Conservation (phyloP, 352 stramenopile genomes). For the Globisporangium sylvaticum region DNA sequence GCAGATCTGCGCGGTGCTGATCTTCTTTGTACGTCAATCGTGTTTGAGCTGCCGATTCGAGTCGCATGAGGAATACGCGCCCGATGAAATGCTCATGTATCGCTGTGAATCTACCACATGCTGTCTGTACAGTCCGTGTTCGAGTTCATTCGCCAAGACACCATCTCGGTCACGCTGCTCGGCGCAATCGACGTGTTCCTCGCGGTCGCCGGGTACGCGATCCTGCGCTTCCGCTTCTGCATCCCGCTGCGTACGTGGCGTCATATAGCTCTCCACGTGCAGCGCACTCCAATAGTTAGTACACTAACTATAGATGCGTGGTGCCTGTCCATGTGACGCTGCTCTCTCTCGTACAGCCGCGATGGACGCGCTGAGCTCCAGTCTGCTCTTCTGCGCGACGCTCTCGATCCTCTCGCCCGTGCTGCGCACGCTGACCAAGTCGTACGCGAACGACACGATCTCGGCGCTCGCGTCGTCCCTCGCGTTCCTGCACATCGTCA, state of each 20-base stretch:
- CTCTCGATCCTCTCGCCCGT: conserved; percentile 87
- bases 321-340: conserved; percentile 4
- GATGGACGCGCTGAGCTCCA: conserved; percentile 55
- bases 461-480: conserved; percentile 79
- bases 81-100: background rate
- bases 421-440: conserved; percentile 87
- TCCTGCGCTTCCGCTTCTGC: conserved; percentile 43
- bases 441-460: conserved; percentile 91
- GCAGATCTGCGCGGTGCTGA: conserved; percentile 85
- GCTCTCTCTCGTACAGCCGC: conserved; percentile 20
- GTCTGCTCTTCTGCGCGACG: conserved; percentile 77
- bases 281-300: background rate
- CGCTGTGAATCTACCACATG: background rate
- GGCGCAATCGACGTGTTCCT: conserved; percentile 56
- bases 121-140: conserved; percentile 55
- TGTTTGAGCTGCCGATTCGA: background rate
- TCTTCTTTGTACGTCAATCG: conserved; percentile 75
- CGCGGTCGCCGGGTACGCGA: conserved; percentile 43
- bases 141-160: conserved; percentile 53
- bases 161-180: conserved; percentile 51
- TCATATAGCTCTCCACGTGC: background rate
- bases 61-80: background rate
- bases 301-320: background rate
- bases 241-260: conserved; percentile 33
- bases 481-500: conserved; percentile 82